Evolutionary conservation across 768 basidiomycete genomes (phyloP), one percentile per base, ranked within the genome.

Genomic region (Trametes coccinea): DNA sequence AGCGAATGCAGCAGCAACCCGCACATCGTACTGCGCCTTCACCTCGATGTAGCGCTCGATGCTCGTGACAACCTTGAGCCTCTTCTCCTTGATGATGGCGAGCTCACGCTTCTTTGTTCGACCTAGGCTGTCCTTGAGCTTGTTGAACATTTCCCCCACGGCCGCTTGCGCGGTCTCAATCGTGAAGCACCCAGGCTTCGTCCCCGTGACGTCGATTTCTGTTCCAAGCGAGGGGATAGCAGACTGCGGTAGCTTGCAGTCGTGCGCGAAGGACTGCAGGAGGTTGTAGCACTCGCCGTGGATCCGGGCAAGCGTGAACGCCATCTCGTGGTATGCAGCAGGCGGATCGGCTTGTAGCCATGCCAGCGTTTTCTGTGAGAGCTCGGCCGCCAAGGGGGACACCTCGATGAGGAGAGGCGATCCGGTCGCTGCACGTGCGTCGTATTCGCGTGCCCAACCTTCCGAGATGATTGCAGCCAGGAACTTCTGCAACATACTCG

Each of bases 401-500:
- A 69, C 70, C 51, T 89, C 82, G 22, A 84, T 78, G 49, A 91
- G 78, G 44, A 82, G 75, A 4, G 69, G 65, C 1, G 69, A 60
- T 11, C 75, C 61, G 6, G 75, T 61, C 27, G 51, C 60, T 0
- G 75, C 65, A 11, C 70, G 71, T 22, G 48, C 60, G 22, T 82
- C 81, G 64, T 84, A 80, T 46, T 82, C 79, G 8, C 76, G 76
- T 4, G 95, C 92, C 97, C 95, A 98, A 77, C 98, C 93, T 73
- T 96, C 93, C 0, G 94, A 77, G 60, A 98, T 81, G 51, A 92
- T 83, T 16, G 93, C 89, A n/a, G 89, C 78, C 45, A 98, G 74
- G 71, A 94, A 87, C 65, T 90, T 90, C 70, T 97, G 95, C 14
- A 98, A 81, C 83, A 95, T 95, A 69, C 93, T 95, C 5, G 88